A percentile compares a stretch with the other conserved stretches of the same genome.
Conservation (phyloP, 441 rosid species). For the Gossypium gossypioides region DNA sequence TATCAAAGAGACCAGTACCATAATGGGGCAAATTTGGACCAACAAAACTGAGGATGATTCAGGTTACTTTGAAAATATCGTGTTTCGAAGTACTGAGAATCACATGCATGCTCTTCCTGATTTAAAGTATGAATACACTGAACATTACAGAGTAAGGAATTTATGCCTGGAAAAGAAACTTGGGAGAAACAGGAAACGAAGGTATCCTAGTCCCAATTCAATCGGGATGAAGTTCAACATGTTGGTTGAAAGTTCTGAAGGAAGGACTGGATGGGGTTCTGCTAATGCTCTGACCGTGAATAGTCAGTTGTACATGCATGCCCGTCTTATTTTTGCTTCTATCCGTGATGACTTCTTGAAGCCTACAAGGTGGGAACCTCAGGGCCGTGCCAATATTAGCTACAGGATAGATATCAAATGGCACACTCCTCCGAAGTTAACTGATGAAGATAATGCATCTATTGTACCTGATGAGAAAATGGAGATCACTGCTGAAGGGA, state of each 20-base stretch:
- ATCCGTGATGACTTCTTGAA: neutral
- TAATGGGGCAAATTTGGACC: constrained; percentile 27
- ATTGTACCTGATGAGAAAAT: neutral
- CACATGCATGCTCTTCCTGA: neutral
- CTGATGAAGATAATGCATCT: neutral
- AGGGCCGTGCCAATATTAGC: constrained; percentile 21
- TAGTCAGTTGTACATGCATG: neutral
- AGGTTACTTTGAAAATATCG: constrained; percentile 22
- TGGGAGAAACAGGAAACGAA: neutral
- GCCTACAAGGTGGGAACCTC: neutral
- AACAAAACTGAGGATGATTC: constrained; percentile 17
- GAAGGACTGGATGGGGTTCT: constrained; percentile 18
- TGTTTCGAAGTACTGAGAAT: neutral
- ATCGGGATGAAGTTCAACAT: constrained; percentile 21
- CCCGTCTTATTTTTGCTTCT: neutral
- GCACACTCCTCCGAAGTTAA: neutral
- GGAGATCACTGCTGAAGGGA: too few relatives aligned
- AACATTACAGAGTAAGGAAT: constrained; percentile 14
- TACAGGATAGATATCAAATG: constrained; percentile 20
- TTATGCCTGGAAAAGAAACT: constrained; percentile 13
- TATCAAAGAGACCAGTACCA: constrained; percentile 13
- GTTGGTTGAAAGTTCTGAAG: constrained; percentile 4
- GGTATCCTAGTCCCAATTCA: constrained; percentile 22
- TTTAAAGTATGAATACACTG: constrained; percentile 24
- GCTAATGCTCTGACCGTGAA: constrained; percentile 23